Evolutionary conservation across 2,329 filamentous ascomycete genomes (phyloP).

Genomic region (Nigrospora sphaerica): DNA sequence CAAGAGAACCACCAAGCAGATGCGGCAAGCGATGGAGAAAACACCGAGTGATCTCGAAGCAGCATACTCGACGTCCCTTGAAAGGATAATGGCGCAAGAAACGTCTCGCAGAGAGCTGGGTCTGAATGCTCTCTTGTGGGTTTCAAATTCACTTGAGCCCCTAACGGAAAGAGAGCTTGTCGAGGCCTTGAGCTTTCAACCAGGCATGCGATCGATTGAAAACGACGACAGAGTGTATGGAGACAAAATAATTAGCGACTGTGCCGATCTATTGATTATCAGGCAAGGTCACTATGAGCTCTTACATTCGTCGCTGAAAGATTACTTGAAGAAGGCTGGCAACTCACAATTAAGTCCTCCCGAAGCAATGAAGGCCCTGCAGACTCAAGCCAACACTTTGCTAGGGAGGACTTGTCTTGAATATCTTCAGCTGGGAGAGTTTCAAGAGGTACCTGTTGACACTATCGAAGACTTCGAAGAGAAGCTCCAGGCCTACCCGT

Average conservation of each 20-base stretch:
- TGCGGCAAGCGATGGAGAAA: not conserved
- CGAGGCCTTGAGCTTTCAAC: not conserved
- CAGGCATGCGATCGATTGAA: not conserved
- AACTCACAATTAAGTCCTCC: too few species aligned
- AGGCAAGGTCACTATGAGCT: not conserved
- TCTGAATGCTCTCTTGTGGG: not conserved
- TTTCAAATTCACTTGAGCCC: not conserved
- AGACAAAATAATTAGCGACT: not conserved
- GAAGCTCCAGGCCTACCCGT: not conserved
- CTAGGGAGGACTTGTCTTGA: not conserved
- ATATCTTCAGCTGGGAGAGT: not conserved
- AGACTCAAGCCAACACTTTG: not conserved
- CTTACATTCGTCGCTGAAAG: not conserved
- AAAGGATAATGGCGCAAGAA: not conserved
- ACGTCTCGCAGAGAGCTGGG: not conserved
- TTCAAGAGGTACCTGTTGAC: not conserved
- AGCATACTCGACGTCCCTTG: not conserved
- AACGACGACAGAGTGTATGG: not conserved
- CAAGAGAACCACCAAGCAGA: not conserved
- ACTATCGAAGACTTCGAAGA: not conserved
- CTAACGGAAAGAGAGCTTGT: not conserved
- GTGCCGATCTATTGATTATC: not conserved
- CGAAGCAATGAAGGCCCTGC: too few species aligned
- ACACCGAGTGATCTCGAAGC: not conserved
- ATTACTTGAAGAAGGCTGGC: not conserved